Evolutionary conservation across 352 stramenopile species (phyloP).

Genomic region (Discostella stelligera): DNA sequence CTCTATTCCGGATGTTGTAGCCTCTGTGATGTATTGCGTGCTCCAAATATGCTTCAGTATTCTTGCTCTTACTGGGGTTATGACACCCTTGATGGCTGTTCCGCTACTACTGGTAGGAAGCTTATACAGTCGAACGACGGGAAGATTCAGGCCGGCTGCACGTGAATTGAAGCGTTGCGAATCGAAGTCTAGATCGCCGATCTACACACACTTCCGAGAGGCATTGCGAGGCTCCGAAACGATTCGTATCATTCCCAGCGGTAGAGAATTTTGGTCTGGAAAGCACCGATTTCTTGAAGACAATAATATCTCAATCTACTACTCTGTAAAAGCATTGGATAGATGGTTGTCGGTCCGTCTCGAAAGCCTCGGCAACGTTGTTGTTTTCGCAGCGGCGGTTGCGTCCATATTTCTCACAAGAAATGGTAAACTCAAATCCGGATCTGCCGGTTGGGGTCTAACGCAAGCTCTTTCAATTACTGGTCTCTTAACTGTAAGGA

Average conservation of each 20-base stretch:
- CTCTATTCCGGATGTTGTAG: conserved; percentile 68
- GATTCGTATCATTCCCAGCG: conserved; percentile 62
- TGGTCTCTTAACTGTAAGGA: conserved; percentile 56
- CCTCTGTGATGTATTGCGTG: conserved; percentile 70
- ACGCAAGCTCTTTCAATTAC: conserved; percentile 80
- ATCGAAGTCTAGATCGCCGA: conserved; percentile 67
- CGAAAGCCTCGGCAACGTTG: conserved; percentile 72
- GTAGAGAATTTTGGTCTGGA: conserved; percentile 44
- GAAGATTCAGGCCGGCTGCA: conserved; percentile 62
- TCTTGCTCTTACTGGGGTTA: conserved; percentile 57
- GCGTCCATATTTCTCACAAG: conserved; percentile 63
- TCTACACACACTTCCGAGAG: conserved; percentile 79
- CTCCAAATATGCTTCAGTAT: conserved; percentile 68
- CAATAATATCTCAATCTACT: conserved; percentile 65
- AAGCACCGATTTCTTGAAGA: conserved; percentile 55
- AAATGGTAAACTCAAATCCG: conserved; percentile 49
- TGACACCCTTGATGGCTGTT: conserved; percentile 70
- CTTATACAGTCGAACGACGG: conserved; percentile 69
- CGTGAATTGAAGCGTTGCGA: conserved; percentile 77
- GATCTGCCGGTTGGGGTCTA: conserved; percentile 73
- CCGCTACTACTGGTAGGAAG: conserved; percentile 53
- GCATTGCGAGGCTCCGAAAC: conserved; percentile 67
- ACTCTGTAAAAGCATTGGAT: conserved; percentile 73
- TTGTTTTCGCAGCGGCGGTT: conserved; percentile 67
- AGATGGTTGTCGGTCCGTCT: conserved; percentile 70